Percentiles rank a stretch among this genome's conserved stretches.
Evolutionary conservation across 305 asterid species (phyloP).

Genomic region (Petunia hybrid): DNA sequence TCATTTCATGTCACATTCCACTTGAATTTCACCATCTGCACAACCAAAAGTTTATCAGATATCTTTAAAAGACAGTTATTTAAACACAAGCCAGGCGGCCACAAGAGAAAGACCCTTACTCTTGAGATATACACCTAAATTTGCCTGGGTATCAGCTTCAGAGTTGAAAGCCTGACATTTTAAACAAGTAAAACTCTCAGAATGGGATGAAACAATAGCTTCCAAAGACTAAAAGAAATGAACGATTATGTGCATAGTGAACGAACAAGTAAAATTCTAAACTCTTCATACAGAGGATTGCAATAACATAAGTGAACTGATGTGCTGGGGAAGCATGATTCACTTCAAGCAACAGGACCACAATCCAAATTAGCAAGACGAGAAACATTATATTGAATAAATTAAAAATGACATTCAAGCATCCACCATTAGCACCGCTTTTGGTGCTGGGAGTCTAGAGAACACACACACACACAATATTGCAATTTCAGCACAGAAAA

Average conservation of each 20-base stretch:
- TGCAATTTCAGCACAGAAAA: constrained; percentile 17
- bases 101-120: constrained; percentile 44
- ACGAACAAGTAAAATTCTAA: not conserved
- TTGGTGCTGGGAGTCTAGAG: not conserved
- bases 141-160: constrained; percentile 97
- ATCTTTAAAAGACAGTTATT: constrained; percentile 21
- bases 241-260: not conserved
- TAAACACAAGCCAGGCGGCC: constrained; percentile 6
- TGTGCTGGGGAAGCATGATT: not conserved
- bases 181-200: constrained; percentile 10
- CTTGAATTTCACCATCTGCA: constrained; percentile 38
- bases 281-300: not conserved
- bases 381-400: not conserved
- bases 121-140: constrained; percentile 72
- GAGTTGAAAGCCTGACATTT: constrained; percentile 67
- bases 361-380: not conserved
- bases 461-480: not conserved
- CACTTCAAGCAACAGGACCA: not conserved
- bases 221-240: constrained; percentile 7
- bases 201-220: constrained; percentile 9
- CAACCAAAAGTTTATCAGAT: not conserved
- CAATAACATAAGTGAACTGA: not conserved
- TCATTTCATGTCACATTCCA: constrained; percentile 34
- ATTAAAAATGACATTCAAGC: constrained; percentile 7
- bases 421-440: not conserved